Evolutionary conservation across 139 green algal genomes (phyloP).

Genomic region (Tetraselmis chui): DNA sequence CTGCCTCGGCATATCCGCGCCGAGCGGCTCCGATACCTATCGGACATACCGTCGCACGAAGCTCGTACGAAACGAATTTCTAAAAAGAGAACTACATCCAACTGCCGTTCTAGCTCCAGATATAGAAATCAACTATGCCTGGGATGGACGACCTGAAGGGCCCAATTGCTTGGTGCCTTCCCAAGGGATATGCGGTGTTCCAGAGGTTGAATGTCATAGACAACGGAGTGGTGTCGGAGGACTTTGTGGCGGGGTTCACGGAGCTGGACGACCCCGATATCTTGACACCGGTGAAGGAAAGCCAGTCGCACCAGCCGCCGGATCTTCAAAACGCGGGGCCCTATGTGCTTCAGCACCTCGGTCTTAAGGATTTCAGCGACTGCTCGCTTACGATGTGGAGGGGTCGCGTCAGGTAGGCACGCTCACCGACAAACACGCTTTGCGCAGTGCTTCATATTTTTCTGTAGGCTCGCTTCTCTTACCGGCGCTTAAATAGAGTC

Average conservation of each 20-base stretch:
- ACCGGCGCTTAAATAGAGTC: too few species aligned
- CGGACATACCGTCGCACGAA: too few species aligned
- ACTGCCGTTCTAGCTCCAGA: too few species aligned
- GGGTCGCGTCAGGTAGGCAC: background rate
- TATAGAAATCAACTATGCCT: too few species aligned
- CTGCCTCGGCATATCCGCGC: too few species aligned
- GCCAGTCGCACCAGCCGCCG: background rate
- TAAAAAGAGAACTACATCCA: too few species aligned
- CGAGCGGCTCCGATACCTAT: too few species aligned
- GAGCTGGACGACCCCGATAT: background rate
- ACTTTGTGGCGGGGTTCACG: background rate
- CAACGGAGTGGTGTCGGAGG: background rate
- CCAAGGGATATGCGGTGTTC: background rate
- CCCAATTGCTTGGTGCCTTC: background rate
- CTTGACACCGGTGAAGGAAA: background rate
- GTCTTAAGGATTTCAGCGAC: background rate
- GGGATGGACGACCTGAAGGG: background rate
- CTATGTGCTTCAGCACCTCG: background rate
- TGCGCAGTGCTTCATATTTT: too few species aligned
- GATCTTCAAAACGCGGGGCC: background rate
- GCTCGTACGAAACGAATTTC: too few species aligned
- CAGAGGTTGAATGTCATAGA: background rate
- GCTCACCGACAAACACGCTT: too few species aligned
- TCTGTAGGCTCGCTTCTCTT: too few species aligned
- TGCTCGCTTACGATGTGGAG: background rate